Evolutionary conservation across 306 rosid genomes (phyloP).

Genomic region (Sicyos edulis): DNA sequence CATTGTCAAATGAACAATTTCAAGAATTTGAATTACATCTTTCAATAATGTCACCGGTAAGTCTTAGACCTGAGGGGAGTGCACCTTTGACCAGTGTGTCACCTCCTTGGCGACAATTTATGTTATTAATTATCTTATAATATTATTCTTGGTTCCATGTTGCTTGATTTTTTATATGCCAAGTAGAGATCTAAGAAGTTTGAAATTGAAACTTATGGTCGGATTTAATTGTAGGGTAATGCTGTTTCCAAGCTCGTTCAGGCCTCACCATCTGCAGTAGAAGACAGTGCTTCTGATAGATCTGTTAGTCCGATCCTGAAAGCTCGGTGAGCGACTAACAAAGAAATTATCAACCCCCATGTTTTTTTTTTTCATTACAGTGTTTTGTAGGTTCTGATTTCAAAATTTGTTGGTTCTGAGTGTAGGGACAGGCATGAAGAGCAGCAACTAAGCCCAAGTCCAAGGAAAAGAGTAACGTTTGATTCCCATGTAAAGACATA

Average conservation of each 20-base stretch:
- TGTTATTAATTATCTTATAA: too few relatives aligned
- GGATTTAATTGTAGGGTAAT: slow-evolving; percentile 36
- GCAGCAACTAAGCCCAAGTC: slow-evolving; percentile 42
- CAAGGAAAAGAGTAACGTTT: slow-evolving; percentile 77
- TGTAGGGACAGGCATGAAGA: slow-evolving; percentile 20
- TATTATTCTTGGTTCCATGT: too few relatives aligned
- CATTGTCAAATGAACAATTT: too few relatives aligned
- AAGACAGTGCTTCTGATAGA: slow-evolving; percentile 31
- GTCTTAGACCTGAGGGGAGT: too few relatives aligned
- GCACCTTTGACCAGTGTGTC: too few relatives aligned
- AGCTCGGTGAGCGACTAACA: slow-evolving; percentile 38
- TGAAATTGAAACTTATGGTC: too few relatives aligned
- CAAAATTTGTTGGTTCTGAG: background rate
- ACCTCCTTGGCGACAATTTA: too few relatives aligned
- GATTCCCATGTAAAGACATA: slow-evolving; percentile 69
- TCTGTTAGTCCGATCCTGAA: slow-evolving; percentile 31
- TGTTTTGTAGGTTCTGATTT: background rate
- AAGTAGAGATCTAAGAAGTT: background rate
- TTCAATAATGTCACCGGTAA: too few relatives aligned
- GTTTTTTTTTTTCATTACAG: background rate
- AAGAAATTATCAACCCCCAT: background rate
- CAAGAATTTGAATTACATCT: too few relatives aligned
- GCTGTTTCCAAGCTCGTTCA: slow-evolving; percentile 37
- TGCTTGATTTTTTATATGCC: background rate
- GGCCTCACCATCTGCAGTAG: slow-evolving; percentile 29